Base-by-base conservation (phyloP, 176 grass and related monocot genomes). In the Ananas comosus region DNA sequence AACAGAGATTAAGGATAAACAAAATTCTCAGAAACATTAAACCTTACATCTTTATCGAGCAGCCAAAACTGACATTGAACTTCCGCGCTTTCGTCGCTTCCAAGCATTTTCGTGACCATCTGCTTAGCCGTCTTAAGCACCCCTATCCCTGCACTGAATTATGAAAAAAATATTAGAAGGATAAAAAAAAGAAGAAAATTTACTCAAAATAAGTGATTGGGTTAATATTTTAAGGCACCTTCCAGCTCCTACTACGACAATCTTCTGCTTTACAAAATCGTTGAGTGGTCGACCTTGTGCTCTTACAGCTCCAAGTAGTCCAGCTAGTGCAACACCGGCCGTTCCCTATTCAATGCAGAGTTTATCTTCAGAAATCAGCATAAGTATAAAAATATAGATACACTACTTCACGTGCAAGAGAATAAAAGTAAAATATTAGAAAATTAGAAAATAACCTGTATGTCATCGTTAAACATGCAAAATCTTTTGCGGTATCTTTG, bases 131-230 rank as follows among this genome's bases (percentile, higher is more conserved):
- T 97, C 65, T 28, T 90, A 65, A 97, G 86, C 66, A 97, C 86
- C 64, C 94, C 94, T 88, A 92, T 92, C 82, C 94, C 94, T 80
- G 94, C 94, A 90, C 94, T 97, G 89, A 25, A 97, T 83, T 81
- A 68, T 77, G 64, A 82, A 81, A 66, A 69, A 53, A 73, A 53
- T 12, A 29, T 54, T 49, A 76, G 82, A 83, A 82, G 83, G 74
- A 88, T 57, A 75, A 52, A 52, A 21, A 49, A 66, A 53, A 17
- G 75, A 85, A 72, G 29, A 68, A 49, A 52, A 14, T 77, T 72
- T 51, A 11, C 25, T 75, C 18, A 78, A 71, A n/a, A 50, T 12
- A 67, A 64, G 59, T 63, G 61, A 76, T 74, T 54, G 13, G 23
- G 27, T 63, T 24, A n/a, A 75, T 65, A 75, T 54, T 68, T 80